Percentiles rank a stretch among this genome's conserved stretches.
These are phyloP conservation scores for Mycena indigotica DNA, from an alignment of 768 basidiomycete genomes.

Conservation along the genomic window DNA sequence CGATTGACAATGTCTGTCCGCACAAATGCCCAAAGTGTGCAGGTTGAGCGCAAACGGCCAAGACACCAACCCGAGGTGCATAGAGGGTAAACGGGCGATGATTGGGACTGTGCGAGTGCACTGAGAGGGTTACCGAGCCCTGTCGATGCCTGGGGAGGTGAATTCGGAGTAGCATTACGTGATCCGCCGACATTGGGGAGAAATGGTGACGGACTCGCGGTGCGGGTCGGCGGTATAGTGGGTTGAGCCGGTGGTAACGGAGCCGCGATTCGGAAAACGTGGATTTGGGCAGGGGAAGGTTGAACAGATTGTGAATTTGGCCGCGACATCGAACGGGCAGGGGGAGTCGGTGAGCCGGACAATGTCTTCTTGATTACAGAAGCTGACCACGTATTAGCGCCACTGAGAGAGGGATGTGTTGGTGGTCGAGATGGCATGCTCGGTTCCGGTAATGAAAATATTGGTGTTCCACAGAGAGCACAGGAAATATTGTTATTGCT, in stretches of 20 bases:
- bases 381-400: constrained; percentile 52
- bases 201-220: constrained; percentile 33
- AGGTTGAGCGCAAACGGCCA: constrained; percentile 79
- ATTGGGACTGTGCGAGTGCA: constrained; percentile 32
- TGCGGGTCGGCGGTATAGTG: constrained; percentile 19
- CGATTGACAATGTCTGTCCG: constrained; percentile 80
- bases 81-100: constrained; percentile 70
- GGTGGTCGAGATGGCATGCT: constrained; percentile 32
- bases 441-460: constrained; percentile 43
- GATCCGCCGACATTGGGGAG: constrained; percentile 24
- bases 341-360: constrained; percentile 37
- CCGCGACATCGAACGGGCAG: constrained; percentile 29
- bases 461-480: constrained; percentile 72
- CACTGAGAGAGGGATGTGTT: constrained; percentile 36
- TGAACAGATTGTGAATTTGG: constrained; percentile 24
- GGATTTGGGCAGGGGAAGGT: constrained; percentile 49
- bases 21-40: constrained; percentile 88
- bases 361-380: constrained; percentile 59
- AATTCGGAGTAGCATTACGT: constrained; percentile 25
- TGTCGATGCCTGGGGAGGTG: constrained; percentile 27
- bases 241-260: constrained; percentile 33
- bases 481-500: constrained; percentile 63
- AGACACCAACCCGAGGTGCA: constrained; percentile 89
- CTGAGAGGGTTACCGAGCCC: constrained; percentile 36
- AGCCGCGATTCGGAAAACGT: constrained; percentile 68